These are phyloP conservation scores for Gossypium mustelinum DNA, from an alignment of 345 rosid genomes.

Conservation along the genomic window DNA sequence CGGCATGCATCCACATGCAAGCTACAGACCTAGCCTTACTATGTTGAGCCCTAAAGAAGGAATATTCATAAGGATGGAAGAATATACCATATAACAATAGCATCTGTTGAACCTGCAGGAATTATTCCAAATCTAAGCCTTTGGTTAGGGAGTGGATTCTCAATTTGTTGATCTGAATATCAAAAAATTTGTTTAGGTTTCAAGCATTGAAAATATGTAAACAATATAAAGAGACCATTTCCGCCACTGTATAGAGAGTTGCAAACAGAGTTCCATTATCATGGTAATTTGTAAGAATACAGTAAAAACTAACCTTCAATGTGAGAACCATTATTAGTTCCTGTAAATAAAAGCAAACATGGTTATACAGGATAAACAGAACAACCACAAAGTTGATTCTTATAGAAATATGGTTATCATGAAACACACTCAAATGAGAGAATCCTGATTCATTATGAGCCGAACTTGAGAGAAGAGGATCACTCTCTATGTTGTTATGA, in stretches of 20 bases:
- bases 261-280: conserved; percentile 3
- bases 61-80: not conserved
- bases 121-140: conserved; percentile 73
- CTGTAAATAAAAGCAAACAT: conserved; percentile 30
- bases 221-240: not conserved
- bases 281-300: not conserved
- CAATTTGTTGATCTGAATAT: conserved; percentile 38
- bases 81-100: conserved; percentile 75
- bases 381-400: conserved; percentile 12
- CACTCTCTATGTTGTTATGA: conserved; percentile 38
- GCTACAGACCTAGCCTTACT: not conserved
- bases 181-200: conserved; percentile 16
- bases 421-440: conserved; percentile 39
- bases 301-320: conserved; percentile 37
- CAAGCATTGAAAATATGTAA: conserved; percentile 4
- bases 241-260: not conserved
- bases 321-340: conserved; percentile 33
- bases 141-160: conserved; percentile 40
- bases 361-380: conserved; percentile 7
- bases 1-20: not conserved
- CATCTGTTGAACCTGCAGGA: conserved; percentile 94
- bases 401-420: conserved; percentile 15
- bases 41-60: not conserved
- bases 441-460: conserved; percentile 25
- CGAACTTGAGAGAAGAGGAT: conserved; percentile 46